Percentiles rank a stretch among this genome's conserved stretches.
phyloP scores from a whole-genome alignment of 352 stramenopile species.

The Globisporangium okanoganense region DNA sequence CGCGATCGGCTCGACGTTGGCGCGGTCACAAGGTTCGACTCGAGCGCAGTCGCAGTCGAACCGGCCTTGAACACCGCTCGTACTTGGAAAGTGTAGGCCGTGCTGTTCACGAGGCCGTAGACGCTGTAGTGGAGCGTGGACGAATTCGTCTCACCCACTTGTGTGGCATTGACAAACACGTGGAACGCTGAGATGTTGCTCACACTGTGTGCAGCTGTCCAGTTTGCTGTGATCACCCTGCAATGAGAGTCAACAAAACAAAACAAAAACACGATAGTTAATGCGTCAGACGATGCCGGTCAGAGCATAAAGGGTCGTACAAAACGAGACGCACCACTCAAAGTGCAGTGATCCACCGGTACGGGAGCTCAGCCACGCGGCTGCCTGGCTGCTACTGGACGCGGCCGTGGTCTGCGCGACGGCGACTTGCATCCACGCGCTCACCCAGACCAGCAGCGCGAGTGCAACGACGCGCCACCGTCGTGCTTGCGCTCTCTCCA shows the following conservation, averaged over 20 bases:
- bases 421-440: not conserved
- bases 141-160: not conserved
- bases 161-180: conserved; percentile 3
- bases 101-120: conserved; percentile 11
- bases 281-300: not conserved
- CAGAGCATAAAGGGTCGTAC: not conserved
- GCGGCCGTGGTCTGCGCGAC: not conserved
- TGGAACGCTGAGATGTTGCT: conserved; percentile 10
- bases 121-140: not conserved
- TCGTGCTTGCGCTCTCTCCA: not conserved
- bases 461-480: not conserved
- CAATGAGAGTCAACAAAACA: not conserved
- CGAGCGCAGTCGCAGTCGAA: conserved; percentile 3
- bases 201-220: conserved; percentile 1
- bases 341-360: conserved; percentile 6
- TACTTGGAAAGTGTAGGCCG: conserved; percentile 11
- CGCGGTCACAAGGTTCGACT: conserved; percentile 3
- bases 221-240: conserved; percentile 8
- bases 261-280: not conserved
- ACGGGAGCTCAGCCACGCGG: conserved; percentile 6
- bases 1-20: conserved; percentile 1
- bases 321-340: conserved; percentile 10
- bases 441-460: not conserved
- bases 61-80: not conserved
- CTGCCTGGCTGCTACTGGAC: not conserved